A percentile compares a stretch with the other conserved stretches of the same genome.
These are phyloP conservation scores for Leccinum imitatum DNA, from an alignment of 768 basidiomycete genomes.

Conservation along the genomic window DNA sequence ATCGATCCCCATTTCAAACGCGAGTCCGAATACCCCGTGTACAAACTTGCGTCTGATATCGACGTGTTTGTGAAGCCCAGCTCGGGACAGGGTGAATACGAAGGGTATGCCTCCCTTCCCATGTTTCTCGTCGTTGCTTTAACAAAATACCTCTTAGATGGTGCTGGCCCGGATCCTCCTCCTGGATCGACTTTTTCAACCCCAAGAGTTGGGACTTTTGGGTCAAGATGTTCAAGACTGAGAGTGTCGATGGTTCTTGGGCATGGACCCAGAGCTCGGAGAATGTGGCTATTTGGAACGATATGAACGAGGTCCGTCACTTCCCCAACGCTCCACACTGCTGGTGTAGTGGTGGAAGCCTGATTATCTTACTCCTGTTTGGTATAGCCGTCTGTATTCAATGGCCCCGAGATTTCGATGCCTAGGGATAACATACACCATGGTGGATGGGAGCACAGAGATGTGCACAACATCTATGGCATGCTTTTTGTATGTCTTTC, in stretches of 20 bases:
- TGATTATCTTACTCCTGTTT: neutral
- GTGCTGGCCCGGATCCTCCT: slow-evolving; percentile 97
- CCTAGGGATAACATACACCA: slow-evolving; percentile 77
- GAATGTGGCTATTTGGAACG: slow-evolving; percentile 94
- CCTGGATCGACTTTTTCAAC: slow-evolving; percentile 98
- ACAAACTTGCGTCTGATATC: slow-evolving; percentile 79
- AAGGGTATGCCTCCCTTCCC: slow-evolving; percentile 48
- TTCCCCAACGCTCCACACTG: neutral
- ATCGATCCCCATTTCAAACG: slow-evolving; percentile 96
- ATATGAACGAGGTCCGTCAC: slow-evolving; percentile 90
- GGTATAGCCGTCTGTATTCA: slow-evolving; percentile 92
- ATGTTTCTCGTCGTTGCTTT: neutral
- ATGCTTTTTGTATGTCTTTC: slow-evolving; percentile 75
- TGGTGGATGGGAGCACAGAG: slow-evolving; percentile 97
- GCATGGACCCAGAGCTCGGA: slow-evolving; percentile 80
- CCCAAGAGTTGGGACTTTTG: slow-evolving; percentile 89
- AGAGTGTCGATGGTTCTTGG: slow-evolving; percentile 55
- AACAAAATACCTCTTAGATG: slow-evolving; percentile 40
- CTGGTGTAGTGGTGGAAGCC: neutral
- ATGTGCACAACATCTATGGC: slow-evolving; percentile 96
- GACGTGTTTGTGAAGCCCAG: slow-evolving; percentile 79
- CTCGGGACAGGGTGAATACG: slow-evolving; percentile 81
- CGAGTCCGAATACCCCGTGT: slow-evolving; percentile 73
- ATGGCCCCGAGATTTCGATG: slow-evolving; percentile 93
- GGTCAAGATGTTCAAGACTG: slow-evolving; percentile 76